Evolutionary conservation across 176 grass and related monocot species (phyloP), one percentile per base, ranked within the genome.

Genomic region (Pontederia paniculata): DNA sequence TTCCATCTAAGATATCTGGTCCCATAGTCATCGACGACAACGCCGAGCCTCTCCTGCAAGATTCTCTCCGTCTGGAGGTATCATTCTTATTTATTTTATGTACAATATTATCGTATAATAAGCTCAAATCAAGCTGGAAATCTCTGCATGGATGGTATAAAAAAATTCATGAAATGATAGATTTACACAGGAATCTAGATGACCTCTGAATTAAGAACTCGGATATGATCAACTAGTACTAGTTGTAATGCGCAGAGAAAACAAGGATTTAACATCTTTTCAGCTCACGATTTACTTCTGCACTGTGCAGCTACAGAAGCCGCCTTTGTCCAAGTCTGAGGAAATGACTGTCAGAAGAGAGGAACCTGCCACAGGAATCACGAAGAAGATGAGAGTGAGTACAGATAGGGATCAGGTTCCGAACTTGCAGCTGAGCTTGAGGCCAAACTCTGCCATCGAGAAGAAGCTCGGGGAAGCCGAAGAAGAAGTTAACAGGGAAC

Each of bases 341-440:
- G 74, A 73, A 4, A 57, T 23, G 52, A 55, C 57, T 21, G 28
- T 17, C 11, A 71, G 28, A 51, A 60, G 23, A 50, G 68, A 82
- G 31, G 54, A 8, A 13, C 44, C 58, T 9, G 45, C n/a, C n/a
- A n/a, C 49, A 43, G 37, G 47, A 0, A 48, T 74, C 19, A 9
- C 18, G n/a, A 89, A 86, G 66, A 72, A 63, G 57, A 45, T 70
- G 12, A 70, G 43, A 51, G 45, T 66, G 47, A 47, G 54, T 9
- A 65, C 69, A 52, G 44, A 6, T 54, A 68, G 47, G 48, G 80
- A 63, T 8, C 52, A 52, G 37, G 65, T 46, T 12, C 73, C 76
- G 6, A 50, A 91, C 64, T 50, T 97, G 73, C 66, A 91, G 46
- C 77, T 97, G 53, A 84, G 77, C 52, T 71, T 97, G 46, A 81